Base-by-base conservation (phyloP, 108 stramenopile genomes). In the Discostella stelligeroides region DNA sequence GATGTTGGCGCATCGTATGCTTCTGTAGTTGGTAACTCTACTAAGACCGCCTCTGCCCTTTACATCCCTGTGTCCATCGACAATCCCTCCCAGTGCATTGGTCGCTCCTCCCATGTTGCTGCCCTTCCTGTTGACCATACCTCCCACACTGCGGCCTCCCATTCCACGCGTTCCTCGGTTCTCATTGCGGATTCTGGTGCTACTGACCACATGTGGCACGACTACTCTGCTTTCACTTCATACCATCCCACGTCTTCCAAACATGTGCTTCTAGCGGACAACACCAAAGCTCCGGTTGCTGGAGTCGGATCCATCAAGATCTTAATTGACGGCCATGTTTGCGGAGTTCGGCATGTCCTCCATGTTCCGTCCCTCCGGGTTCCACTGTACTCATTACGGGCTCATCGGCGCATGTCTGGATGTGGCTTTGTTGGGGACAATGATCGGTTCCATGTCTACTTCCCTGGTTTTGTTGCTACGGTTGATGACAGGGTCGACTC, bases 141-240 rank as follows among this genome's bases (percentile, higher is more conserved):
- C n/a, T n/a, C n/a, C n/a, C n/a, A n/a, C n/a, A n/a, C n/a, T n/a
- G n/a, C n/a, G n/a, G n/a, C 34, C 3, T 34, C 34, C 6, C 34
- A 34, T 34, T 6, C 34, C 3, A 5, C 48, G 1, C n/a, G 21
- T 7, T 17, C 17, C n/a, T 49, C 48, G 13, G 25, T 27, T 7
- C 3, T 53, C 3, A 25, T 27, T 30, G 71, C 55, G 4, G 62
- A 72, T 18, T 34, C 62, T 0, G 71, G 71, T 27, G 62, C 62
- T 9, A 64, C 71, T 0, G 45, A 72, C 17, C 40, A 29, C 45
- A 73, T 73, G 72, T n/a, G 64, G 34, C 63, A 55, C 0, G 72
- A 66, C 15, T 24, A 60, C 2, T 8, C 34, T 13, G 64, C 64
- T 0, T 73, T 73, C 24, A 57, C 39, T 7, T 73, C 64, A 0